phyloP scores from a whole-genome alignment of 768 basidiomycete species.

The Lactifluus rugatus region DNA sequence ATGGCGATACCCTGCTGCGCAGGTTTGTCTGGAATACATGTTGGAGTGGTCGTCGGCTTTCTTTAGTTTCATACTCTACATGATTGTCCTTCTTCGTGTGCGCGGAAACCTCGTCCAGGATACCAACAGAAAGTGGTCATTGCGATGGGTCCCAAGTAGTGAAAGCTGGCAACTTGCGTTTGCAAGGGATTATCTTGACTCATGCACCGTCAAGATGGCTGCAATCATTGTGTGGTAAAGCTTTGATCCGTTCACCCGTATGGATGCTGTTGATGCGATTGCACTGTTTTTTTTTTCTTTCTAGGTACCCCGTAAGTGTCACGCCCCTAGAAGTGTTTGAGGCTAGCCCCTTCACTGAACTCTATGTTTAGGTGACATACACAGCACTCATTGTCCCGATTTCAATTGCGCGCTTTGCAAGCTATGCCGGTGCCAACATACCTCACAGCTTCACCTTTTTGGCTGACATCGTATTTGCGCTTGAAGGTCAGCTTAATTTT shows the following conservation, averaged over 20 bases:
- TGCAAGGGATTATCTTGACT: slow-evolving; percentile 27
- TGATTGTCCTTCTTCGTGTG: slow-evolving; percentile 28
- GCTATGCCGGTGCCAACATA: slow-evolving; percentile 24
- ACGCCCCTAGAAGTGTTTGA: background rate
- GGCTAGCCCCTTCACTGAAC: background rate
- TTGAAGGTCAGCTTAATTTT: slow-evolving; percentile 22
- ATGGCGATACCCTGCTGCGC: slow-evolving; percentile 30
- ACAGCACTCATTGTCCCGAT: slow-evolving; percentile 28
- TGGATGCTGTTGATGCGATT: background rate
- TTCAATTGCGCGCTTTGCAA: slow-evolving; percentile 26
- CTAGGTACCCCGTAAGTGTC: slow-evolving; percentile 23
- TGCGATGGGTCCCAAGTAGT: slow-evolving; percentile 26
- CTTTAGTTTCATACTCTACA: slow-evolving; percentile 28
- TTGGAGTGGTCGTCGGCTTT: slow-evolving; percentile 31
- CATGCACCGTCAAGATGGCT: slow-evolving; percentile 26
- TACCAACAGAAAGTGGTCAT: slow-evolving; percentile 22
- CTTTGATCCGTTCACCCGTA: background rate
- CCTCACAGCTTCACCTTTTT: slow-evolving; percentile 27
- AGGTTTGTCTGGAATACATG: slow-evolving; percentile 36
- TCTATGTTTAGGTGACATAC: slow-evolving; percentile 24
- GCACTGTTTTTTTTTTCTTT: background rate
- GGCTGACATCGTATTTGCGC: slow-evolving; percentile 28
- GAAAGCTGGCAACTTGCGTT: slow-evolving; percentile 29
- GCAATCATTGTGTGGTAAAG: slow-evolving; percentile 29
- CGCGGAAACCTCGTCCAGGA: slow-evolving; percentile 29